phyloP scores from a whole-genome alignment of 257 asterid genomes.

The Lantana camara region DNA sequence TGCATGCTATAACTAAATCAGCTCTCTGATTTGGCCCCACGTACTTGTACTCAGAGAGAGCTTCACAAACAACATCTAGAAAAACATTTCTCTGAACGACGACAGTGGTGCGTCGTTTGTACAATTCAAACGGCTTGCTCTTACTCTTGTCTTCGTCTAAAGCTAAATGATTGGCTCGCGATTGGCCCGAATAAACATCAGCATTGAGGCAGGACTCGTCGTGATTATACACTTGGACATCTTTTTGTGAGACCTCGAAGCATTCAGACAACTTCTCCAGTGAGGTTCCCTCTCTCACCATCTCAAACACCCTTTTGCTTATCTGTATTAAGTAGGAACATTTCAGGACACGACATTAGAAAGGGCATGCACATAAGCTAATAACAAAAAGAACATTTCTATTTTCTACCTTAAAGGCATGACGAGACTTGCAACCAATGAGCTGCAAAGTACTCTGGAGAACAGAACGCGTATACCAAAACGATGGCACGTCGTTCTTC shows the following conservation, averaged over 20 bases:
- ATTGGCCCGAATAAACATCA: too few relatives aligned
- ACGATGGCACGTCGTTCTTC: constrained; percentile 43
- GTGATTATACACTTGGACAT: constrained; percentile 38
- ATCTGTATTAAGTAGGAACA: constrained; percentile 50
- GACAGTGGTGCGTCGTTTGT: constrained; percentile 83
- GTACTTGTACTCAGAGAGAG: constrained; percentile 87
- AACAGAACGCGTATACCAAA: constrained; percentile 84
- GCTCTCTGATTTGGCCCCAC: constrained; percentile 90
- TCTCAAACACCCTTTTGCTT: constrained; percentile 73
- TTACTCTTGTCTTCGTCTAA: constrained; percentile 43
- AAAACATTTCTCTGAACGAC: constrained; percentile 64
- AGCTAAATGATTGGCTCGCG: constrained; percentile 25
- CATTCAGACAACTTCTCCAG: constrained; percentile 44
- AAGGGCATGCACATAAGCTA: constrained; percentile 4
- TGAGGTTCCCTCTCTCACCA: constrained; percentile 48
- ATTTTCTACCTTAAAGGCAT: constrained; percentile 69
- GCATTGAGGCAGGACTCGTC: constrained; percentile 44
- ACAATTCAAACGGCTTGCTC: constrained; percentile 71
- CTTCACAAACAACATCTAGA: constrained; percentile 74
- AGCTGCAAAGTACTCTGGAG: constrained; percentile 88
- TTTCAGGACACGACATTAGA: constrained; percentile 17
- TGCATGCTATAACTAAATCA: constrained; percentile 83
- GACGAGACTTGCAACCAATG: constrained; percentile 94
- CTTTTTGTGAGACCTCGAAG: constrained; percentile 38
- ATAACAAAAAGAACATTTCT: background rate